These are phyloP conservation scores for Trebouxiophyceae sp. DNA, from an alignment of 163 green algal species.

Conservation along the genomic window DNA sequence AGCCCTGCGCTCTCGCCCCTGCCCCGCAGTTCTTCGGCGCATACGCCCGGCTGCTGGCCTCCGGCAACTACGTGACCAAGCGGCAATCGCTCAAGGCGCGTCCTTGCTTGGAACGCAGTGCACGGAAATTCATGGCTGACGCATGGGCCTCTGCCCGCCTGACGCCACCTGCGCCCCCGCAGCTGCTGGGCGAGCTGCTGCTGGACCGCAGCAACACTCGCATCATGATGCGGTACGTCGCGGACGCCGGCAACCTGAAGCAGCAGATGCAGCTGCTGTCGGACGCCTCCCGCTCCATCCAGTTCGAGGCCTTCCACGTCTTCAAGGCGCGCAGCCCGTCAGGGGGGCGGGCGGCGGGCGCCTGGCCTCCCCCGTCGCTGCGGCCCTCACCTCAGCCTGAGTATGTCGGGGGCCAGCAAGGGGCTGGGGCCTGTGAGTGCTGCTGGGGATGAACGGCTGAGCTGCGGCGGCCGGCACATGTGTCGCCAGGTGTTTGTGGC, in stretches of 20 bases:
- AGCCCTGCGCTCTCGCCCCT: too few relatives aligned
- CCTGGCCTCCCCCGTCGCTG: background rate
- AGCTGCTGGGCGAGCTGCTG: constrained; percentile 87
- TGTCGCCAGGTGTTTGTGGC: constrained; percentile 92
- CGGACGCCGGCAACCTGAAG: constrained; percentile 82
- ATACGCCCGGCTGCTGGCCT: constrained; percentile 71
- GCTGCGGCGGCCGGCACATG: too few relatives aligned
- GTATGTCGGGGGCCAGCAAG: background rate
- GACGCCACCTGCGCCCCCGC: background rate
- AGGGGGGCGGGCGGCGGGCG: too few relatives aligned
- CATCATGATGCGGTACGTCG: constrained; percentile 89
- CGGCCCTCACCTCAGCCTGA: background rate
- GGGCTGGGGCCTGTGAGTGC: background rate
- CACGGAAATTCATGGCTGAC: background rate
- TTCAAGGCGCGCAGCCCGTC: too few relatives aligned
- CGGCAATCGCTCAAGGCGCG: constrained; percentile 65
- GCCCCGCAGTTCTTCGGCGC: constrained; percentile 67
- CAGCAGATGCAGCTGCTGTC: constrained; percentile 94
- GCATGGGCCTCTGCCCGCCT: background rate
- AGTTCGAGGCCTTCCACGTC: constrained; percentile 98
- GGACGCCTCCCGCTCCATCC: constrained; percentile 82
- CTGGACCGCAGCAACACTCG: constrained; percentile 78
- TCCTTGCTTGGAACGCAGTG: background rate
- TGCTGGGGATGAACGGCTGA: background rate
- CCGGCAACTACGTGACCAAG: constrained; percentile 86